These are phyloP conservation scores for Chimonanthus salicifolius DNA, from an alignment of 164 flowering plant genomes.

Conservation along the genomic window DNA sequence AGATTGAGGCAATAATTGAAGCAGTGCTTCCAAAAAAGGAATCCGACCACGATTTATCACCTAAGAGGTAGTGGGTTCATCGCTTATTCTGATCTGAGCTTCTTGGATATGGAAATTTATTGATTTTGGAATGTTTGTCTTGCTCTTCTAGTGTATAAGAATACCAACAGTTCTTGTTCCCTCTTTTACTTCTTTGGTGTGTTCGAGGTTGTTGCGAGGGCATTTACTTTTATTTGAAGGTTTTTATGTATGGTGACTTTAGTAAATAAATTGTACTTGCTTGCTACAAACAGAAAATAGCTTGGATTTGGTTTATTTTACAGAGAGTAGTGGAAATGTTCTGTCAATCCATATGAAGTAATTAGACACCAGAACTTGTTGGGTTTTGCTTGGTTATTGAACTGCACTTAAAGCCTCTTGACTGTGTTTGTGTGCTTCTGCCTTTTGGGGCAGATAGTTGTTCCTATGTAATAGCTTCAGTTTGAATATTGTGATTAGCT, in stretches of 20 bases:
- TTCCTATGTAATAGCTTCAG: too few relatives aligned
- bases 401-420: too few relatives aligned
- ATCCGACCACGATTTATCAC: constrained; percentile 20
- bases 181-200: neutral
- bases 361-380: too few relatives aligned
- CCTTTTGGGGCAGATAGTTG: too few relatives aligned
- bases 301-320: too few relatives aligned
- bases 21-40: constrained; percentile 53
- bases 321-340: too few relatives aligned
- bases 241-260: neutral
- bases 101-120: neutral
- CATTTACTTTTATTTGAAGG: neutral
- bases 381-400: too few relatives aligned
- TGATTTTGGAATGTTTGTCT: neutral
- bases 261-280: too few relatives aligned
- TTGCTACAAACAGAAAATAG: too few relatives aligned
- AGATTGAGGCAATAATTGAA: constrained; percentile 59
- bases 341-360: too few relatives aligned
- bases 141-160: neutral
- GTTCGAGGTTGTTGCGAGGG: neutral
- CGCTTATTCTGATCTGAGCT: constrained; percentile 5
- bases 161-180: neutral
- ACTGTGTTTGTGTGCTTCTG: too few relatives aligned
- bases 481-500: too few relatives aligned
- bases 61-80: constrained; percentile 16